Evolutionary conservation across 1,284 basidiomycete species (phyloP).

Genomic region (Apiotrichum gracile): DNA sequence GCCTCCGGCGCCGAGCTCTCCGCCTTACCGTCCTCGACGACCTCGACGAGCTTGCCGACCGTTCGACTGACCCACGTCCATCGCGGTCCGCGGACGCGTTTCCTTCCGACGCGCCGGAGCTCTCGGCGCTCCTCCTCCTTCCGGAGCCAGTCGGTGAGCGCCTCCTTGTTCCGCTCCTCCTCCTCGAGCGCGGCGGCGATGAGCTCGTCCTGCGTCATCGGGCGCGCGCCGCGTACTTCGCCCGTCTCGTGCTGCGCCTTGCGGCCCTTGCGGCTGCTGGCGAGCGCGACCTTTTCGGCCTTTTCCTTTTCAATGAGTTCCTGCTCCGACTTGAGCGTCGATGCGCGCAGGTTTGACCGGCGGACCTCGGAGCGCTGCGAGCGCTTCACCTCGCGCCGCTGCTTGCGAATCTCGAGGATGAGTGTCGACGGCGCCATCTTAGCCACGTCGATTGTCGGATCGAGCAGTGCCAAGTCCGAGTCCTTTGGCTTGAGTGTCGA

Average conservation of each 20-base stretch:
- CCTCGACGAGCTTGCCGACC: slow-evolving; percentile 39
- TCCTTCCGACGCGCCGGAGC: slow-evolving; percentile 45
- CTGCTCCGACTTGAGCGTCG: slow-evolving; percentile 34
- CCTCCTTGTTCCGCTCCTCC: slow-evolving; percentile 52
- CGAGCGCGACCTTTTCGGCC: slow-evolving; percentile 16
- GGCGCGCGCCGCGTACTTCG: slow-evolving; percentile 26
- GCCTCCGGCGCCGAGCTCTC: neutral
- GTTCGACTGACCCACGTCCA: slow-evolving; percentile 49
- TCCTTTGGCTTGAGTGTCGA: slow-evolving; percentile 7
- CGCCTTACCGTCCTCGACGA: slow-evolving; percentile 11
- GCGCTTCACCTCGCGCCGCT: slow-evolving; percentile 36
- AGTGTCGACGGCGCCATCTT: slow-evolving; percentile 42
- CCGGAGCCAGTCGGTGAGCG: slow-evolving; percentile 49
- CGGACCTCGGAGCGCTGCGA: slow-evolving; percentile 30
- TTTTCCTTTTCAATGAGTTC: slow-evolving; percentile 29
- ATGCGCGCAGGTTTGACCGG: slow-evolving; percentile 38
- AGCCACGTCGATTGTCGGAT: slow-evolving; percentile 27
- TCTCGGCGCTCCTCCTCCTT: slow-evolving; percentile 51
- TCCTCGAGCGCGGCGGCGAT: slow-evolving; percentile 52
- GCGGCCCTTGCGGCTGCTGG: slow-evolving; percentile 16
- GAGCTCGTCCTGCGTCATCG: slow-evolving; percentile 50
- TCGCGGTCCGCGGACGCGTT: slow-evolving; percentile 49
- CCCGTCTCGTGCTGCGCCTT: slow-evolving; percentile 36
- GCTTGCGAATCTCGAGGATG: slow-evolving; percentile 34
- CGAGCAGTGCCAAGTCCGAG: slow-evolving; percentile 18